Percentiles rank a stretch among this genome's conserved stretches.
Conservation (phyloP, 306 rosid species). For the Calophaca sinica region DNA sequence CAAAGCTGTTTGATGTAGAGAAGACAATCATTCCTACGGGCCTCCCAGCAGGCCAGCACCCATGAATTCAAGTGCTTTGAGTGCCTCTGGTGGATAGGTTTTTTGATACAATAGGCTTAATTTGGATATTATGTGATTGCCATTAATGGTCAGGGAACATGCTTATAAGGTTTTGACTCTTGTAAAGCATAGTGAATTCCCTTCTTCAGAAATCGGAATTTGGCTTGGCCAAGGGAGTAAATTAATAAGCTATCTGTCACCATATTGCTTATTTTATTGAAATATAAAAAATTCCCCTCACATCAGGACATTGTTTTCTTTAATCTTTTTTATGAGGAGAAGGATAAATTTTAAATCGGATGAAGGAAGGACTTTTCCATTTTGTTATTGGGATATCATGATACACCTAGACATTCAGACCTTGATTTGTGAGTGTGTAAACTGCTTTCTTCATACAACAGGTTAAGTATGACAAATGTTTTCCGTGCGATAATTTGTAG, state of each 20-base stretch:
- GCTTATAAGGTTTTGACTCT: constrained; percentile 17
- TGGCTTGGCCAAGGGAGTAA: constrained; percentile 26
- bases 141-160: not conserved
- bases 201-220: not conserved
- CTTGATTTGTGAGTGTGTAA: not conserved
- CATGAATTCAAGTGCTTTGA: constrained; percentile 25
- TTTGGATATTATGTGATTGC: constrained; percentile 19
- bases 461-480: not conserved
- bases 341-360: constrained; percentile 10
- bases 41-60: not conserved
- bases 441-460: not conserved
- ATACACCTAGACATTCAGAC: constrained; percentile 10
- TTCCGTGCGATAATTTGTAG: constrained; percentile 12
- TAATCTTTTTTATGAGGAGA: not conserved
- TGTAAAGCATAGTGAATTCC: not conserved
- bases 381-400: constrained; percentile 23
- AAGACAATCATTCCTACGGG: constrained; percentile 5
- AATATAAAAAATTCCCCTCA: not conserved
- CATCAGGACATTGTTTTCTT: constrained; percentile 1
- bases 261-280: constrained; percentile 16
- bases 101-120: not conserved
- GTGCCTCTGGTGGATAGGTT: constrained; percentile 16
- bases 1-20: constrained; percentile 19
- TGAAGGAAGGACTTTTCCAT: constrained; percentile 20
- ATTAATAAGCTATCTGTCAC: constrained; percentile 6